Conservation (phyloP, 2,329 filamentous ascomycete genomes). For the Colletotrichum sidae region DNA sequence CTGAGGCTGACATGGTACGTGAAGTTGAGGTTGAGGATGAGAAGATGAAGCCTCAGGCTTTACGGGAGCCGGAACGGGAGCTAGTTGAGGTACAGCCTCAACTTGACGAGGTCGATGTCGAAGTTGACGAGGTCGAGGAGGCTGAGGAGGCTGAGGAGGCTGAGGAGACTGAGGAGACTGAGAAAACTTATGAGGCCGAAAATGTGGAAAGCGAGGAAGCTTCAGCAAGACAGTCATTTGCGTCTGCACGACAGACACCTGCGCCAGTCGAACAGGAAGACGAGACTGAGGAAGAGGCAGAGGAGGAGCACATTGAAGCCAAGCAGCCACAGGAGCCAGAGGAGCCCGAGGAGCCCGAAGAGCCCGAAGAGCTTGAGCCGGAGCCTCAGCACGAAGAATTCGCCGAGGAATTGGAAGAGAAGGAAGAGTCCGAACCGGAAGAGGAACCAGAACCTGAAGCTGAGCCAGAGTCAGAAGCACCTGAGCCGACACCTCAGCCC, state of each 20-base stretch:
- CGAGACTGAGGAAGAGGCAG: constrained; percentile 3
- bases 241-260: constrained; percentile 37
- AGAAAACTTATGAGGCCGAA: constrained; percentile 36
- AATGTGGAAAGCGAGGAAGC: constrained; percentile 8
- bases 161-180: constrained; percentile 41
- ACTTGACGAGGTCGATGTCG: constrained; percentile 9
- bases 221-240: constrained; percentile 25
- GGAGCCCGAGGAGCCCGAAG: background rate
- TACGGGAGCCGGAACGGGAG: constrained; percentile 38
- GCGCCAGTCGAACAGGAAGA: constrained; percentile 17
- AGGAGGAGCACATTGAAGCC: constrained; percentile 3
- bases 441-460: constrained; percentile 8
- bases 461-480: constrained; percentile 32
- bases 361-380: constrained; percentile 7
- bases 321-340: background rate
- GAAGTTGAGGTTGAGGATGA: constrained; percentile 16
- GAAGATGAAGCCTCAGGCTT: constrained; percentile 40
- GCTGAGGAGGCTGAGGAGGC: constrained; percentile 41
- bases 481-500: constrained; percentile 32
- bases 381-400: constrained; percentile 4
- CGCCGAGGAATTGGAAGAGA: background rate
- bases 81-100: constrained; percentile 29
- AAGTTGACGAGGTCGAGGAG: constrained; percentile 18
- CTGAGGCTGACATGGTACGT: background rate
- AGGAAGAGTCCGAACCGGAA: constrained; percentile 10